These are phyloP conservation scores for Ophiostoma ulmi DNA, from an alignment of 2,329 filamentous ascomycete species.

Conservation along the genomic window DNA sequence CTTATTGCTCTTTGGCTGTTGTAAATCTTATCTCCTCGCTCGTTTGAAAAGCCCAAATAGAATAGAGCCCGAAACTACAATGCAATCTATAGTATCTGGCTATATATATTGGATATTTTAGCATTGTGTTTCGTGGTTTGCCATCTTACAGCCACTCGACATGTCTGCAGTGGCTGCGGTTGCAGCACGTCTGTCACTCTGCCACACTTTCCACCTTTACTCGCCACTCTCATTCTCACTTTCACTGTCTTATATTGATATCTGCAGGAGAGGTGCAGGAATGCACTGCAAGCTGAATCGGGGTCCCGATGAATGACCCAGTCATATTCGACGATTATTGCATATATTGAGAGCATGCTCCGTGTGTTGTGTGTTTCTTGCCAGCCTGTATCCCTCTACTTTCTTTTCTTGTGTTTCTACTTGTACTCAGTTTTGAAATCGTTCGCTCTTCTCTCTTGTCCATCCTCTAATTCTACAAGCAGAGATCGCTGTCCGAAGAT, in stretches of 20 bases:
- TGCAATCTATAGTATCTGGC: no score
- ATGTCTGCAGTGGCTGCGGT: background rate
- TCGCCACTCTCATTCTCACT: no score
- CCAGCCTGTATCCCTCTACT: background rate
- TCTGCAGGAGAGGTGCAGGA: background rate
- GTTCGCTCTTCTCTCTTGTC: background rate
- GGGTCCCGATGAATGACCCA: background rate
- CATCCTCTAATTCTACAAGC: background rate
- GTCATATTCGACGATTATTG: background rate
- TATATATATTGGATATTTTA: no score
- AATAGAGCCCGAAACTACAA: no score
- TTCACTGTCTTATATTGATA: no score
- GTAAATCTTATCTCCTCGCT: no score
- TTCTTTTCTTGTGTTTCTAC: background rate
- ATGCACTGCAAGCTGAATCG: background rate
- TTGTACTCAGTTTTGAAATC: no score
- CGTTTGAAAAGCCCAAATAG: no score
- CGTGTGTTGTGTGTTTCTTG: no score
- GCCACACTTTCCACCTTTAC: no score
- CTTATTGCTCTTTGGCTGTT: no score
- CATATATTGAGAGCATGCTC: background rate
- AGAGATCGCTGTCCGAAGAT: background rate
- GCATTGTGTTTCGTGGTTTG: no score
- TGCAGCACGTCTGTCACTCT: background rate
- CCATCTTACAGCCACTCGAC: background rate